These are phyloP conservation scores for Cajanus cajan DNA, from an alignment of 306 rosid species.

Conservation along the genomic window DNA sequence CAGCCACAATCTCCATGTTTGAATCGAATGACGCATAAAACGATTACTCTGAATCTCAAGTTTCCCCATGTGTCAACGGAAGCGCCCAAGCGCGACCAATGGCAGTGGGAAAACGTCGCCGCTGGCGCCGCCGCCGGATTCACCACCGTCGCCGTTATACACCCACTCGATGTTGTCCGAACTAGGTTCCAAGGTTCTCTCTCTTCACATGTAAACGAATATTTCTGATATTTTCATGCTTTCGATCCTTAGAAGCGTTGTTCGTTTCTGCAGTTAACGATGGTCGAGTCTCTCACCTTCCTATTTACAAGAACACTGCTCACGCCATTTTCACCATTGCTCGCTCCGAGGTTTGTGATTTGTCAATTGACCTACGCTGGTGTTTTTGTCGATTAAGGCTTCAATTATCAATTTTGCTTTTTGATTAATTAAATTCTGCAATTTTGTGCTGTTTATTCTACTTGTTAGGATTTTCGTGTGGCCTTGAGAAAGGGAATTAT, in stretches of 20 bases:
- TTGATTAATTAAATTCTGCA: background rate
- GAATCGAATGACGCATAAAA: background rate
- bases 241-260: background rate
- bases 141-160: constrained; percentile 77
- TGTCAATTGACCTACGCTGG: background rate
- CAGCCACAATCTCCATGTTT: background rate
- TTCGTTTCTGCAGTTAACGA: constrained; percentile 64
- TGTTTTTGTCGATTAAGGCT: background rate
- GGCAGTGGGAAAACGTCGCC: constrained; percentile 88
- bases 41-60: background rate
- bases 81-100: constrained; percentile 33
- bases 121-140: constrained; percentile 90
- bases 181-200: constrained; percentile 85
- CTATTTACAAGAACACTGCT: constrained; percentile 76
- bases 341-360: constrained; percentile 75
- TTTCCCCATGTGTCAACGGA: constrained; percentile 32
- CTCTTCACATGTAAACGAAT: background rate
- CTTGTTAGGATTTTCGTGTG: background rate
- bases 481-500: background rate
- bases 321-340: constrained; percentile 82
- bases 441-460: background rate
- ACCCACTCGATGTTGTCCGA: constrained; percentile 93
- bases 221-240: background rate
- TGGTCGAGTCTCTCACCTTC: constrained; percentile 69
- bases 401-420: background rate